Evolutionary conservation across 2,329 filamentous ascomycete genomes (phyloP).

Genomic region (Scedosporium apiospermum): DNA sequence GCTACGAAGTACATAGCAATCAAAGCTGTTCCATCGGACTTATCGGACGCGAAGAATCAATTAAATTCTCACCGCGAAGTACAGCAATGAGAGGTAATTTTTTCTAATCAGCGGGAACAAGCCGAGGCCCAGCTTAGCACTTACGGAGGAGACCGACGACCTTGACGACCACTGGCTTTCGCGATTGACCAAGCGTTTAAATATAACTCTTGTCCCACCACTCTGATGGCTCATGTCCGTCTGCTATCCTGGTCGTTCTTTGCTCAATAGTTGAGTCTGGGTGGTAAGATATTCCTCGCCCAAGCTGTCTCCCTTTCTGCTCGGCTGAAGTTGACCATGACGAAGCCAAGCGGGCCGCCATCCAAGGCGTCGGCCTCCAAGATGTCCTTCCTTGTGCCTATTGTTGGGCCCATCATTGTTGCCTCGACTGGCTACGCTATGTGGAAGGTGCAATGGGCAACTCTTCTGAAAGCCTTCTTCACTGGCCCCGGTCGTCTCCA

Average conservation of each 20-base stretch:
- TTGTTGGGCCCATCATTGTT: constrained; percentile 30
- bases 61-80: no score
- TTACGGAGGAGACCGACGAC: no score
- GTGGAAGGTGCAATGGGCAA: constrained; percentile 32
- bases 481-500: constrained; percentile 45
- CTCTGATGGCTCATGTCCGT: background rate
- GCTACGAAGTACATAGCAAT: no score
- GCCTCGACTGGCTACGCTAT: constrained; percentile 37
- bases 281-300: background rate
- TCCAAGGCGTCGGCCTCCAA: constrained; percentile 22
- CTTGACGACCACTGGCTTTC: no score
- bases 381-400: constrained; percentile 19
- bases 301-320: constrained; percentile 7
- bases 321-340: constrained; percentile 14
- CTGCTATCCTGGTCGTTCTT: background rate
- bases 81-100: no score
- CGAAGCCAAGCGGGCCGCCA: constrained; percentile 10
- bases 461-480: constrained; percentile 31
- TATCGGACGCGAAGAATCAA: no score
- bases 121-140: no score
- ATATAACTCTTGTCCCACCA: background rate
- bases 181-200: no score
- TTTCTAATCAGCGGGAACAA: no score
- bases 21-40: no score
- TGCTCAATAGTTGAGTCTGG: background rate